Percentiles rank a stretch among this genome's conserved stretches.
Evolutionary conservation across 2,329 filamentous ascomycete genomes (phyloP).

Genomic region (Didymella exigua): DNA sequence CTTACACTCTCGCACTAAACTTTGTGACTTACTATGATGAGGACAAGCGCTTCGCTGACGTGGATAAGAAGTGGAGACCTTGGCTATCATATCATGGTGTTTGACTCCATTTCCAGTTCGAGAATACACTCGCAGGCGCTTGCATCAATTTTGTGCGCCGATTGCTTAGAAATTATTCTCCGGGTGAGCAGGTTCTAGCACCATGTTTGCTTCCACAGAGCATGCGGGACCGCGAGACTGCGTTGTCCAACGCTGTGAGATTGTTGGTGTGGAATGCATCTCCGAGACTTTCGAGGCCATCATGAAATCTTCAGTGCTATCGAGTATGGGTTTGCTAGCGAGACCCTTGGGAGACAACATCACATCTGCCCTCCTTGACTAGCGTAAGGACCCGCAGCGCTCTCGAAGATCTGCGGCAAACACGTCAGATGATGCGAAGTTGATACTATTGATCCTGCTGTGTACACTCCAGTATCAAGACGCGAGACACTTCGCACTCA

Average conservation of each 20-base stretch:
- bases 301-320: neutral
- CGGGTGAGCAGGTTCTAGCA: neutral
- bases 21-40: too few relatives aligned
- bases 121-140: neutral
- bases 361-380: neutral
- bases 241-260: neutral
- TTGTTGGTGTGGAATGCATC: neutral
- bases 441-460: neutral
- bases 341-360: neutral
- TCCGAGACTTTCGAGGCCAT: neutral
- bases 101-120: neutral
- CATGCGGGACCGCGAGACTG: neutral
- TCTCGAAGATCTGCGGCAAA: neutral
- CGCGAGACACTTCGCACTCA: conserved; percentile 1
- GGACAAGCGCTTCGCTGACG: too few relatives aligned
- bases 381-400: neutral
- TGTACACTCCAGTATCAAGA: conserved; percentile 7
- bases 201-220: neutral
- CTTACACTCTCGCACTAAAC: too few relatives aligned
- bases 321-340: neutral
- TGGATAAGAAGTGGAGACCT: too few relatives aligned
- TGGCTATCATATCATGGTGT: neutral
- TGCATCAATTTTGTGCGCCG: neutral
- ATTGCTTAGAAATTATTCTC: neutral
- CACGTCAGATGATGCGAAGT: neutral